These are phyloP conservation scores for Globisporangium mamillatum DNA, from an alignment of 352 stramenopile species.

Conservation along the genomic window DNA sequence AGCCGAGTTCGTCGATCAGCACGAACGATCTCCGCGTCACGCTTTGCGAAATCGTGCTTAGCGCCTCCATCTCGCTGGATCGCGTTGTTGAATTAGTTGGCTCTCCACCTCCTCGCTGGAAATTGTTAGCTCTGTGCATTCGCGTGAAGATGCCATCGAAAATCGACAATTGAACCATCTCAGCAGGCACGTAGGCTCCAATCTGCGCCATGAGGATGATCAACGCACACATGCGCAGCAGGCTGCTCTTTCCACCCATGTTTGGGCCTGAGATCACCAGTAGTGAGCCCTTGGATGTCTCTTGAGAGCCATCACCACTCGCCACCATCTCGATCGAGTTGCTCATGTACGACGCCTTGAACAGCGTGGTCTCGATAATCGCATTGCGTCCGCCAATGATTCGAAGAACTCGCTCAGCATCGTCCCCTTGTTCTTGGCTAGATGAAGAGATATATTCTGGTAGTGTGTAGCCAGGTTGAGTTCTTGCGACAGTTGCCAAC, in stretches of 20 bases:
- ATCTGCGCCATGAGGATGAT: slow-evolving; percentile 68
- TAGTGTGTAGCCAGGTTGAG: slow-evolving; percentile 42
- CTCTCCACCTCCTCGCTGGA: slow-evolving; percentile 7
- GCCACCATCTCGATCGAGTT: slow-evolving; percentile 29
- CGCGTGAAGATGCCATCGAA: slow-evolving; percentile 70
- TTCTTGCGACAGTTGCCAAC: slow-evolving; percentile 43
- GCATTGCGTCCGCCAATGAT: slow-evolving; percentile 57
- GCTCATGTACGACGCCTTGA: slow-evolving; percentile 32
- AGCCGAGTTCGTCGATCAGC: slow-evolving; percentile 47
- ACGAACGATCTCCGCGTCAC: slow-evolving; percentile 33
- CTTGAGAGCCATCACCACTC: not conserved
- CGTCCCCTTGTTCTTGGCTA: not conserved
- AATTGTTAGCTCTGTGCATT: slow-evolving; percentile 43
- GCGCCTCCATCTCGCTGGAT: slow-evolving; percentile 21
- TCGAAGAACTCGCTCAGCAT: slow-evolving; percentile 18
- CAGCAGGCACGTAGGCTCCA: slow-evolving; percentile 56
- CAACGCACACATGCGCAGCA: slow-evolving; percentile 60
- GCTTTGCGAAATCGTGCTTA: slow-evolving; percentile 27
- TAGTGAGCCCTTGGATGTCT: slow-evolving; percentile 10
- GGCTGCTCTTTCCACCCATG: slow-evolving; percentile 81
- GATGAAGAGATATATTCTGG: slow-evolving; percentile 21
- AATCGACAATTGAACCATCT: slow-evolving; percentile 30
- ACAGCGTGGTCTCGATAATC: slow-evolving; percentile 45
- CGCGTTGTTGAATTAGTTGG: not conserved
- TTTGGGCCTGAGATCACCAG: slow-evolving; percentile 81